Evolutionary conservation across 1,139 yeast genomes (phyloP).

Genomic region (Saccharomyces hybrid): DNA sequence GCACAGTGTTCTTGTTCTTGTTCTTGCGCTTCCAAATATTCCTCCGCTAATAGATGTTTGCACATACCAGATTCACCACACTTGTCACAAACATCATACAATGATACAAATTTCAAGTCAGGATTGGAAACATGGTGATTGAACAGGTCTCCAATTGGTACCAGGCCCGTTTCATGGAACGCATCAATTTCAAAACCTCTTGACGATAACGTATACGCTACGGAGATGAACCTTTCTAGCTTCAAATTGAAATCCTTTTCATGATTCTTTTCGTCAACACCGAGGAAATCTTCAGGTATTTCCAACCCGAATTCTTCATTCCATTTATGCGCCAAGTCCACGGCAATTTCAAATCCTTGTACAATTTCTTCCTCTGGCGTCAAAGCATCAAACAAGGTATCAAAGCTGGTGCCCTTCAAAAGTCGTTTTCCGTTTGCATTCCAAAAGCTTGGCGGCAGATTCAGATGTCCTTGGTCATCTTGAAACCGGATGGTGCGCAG

Average conservation of each 20-base stretch:
- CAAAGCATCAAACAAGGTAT: conserved; percentile 46
- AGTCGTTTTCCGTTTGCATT: conserved; percentile 39
- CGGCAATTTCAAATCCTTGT: conserved; percentile 46
- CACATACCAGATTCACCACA: conserved; percentile 68
- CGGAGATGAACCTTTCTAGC: conserved; percentile 42
- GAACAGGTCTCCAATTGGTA: conserved; percentile 88
- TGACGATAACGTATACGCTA: conserved; percentile 56
- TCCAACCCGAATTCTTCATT: conserved; percentile 29
- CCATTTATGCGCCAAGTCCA: conserved; percentile 41
- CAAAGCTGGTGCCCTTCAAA: conserved; percentile 56
- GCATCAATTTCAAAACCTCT: conserved; percentile 76
- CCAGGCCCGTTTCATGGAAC: conserved; percentile 66
- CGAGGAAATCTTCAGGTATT: conserved; percentile 36
- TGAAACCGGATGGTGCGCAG: conserved; percentile 44
- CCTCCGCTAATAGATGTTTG: conserved; percentile 36
- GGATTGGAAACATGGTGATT: conserved; percentile 56
- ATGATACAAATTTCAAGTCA: conserved; percentile 67
- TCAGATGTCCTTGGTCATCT: conserved; percentile 30
- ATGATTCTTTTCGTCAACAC: conserved; percentile 13
- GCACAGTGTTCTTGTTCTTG: conserved; percentile 15
- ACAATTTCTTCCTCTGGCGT: conserved; percentile 41
- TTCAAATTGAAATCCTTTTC: conserved; percentile 18
- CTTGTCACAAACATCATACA: conserved; percentile 58
- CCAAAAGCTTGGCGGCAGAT: conserved; percentile 65
- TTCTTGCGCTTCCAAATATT: conserved; percentile 15